Evolutionary conservation across 257 asterid genomes (phyloP), one percentile per base, ranked within the genome.

Genomic region (Osmanthus fragrans): DNA sequence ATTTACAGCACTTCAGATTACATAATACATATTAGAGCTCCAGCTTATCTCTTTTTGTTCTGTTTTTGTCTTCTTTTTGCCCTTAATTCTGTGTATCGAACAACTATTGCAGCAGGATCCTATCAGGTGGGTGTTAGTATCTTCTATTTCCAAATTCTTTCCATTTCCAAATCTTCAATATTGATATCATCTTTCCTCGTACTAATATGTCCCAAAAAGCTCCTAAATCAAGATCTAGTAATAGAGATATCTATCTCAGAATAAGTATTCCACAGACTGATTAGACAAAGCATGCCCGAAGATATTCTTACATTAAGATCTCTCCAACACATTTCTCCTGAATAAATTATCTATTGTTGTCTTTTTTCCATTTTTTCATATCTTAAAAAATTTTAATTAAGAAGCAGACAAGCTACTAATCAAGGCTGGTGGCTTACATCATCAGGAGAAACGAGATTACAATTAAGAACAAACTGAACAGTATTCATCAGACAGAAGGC

Each of bases 401-500:
- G 36, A 23, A 47, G 36, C 33, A 13, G 21, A 68, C 4, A 47
- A 69, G 65, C 73, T 33, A 72, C 63, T 80, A 77, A 75, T 74
- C 49, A 73, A 4, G 54, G 65, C 81, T 49, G 63, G 79, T 70
- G 40, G 72, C 21, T 42, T 74, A 18, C 33, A 33, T 63, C 23
- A 70, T 68, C 60, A 73, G 21, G 54, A 30, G 75, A 74, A 71
- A 70, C 51, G 47, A 40, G 69, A 65, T 56, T 80, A 58, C 13
- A 58, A 4, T 58, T 76, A 70, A 49, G 72, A 51, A 34, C 49
- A 68, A 51, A 34, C 39, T 34, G 39, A 34, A 34, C 9, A 5
- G 39, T 60, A 45, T 45, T 70, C 71, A 77, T 73, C 47, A 25
- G 72, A 23, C 34, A 85, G 32, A 15, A 47, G 71, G 63, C 84